Conservation (phyloP, 2,329 filamentous ascomycete species). For the Diaporthe caulivora region DNA sequence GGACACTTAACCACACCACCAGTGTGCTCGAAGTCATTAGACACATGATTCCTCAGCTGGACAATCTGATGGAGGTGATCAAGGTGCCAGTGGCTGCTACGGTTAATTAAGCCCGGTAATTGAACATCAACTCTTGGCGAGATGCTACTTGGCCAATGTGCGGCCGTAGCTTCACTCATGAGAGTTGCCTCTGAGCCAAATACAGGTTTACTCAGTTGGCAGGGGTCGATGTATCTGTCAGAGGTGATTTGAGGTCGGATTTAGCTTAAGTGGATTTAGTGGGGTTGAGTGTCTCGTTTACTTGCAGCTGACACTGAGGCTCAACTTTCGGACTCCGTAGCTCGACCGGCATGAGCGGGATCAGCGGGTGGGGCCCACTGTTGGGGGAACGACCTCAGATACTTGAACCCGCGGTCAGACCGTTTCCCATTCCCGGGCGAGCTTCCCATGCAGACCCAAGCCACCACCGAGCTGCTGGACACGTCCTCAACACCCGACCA, state of each 20-base stretch:
- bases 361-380: slow-evolving; percentile 31
- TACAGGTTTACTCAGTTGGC: neutral
- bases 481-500: neutral
- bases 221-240: neutral
- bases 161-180: neutral
- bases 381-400: slow-evolving; percentile 8
- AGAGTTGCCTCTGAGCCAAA: neutral
- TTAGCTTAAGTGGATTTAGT: slow-evolving; percentile 32
- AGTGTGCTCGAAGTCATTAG: neutral
- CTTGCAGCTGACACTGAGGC: slow-evolving; percentile 30
- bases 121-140: neutral
- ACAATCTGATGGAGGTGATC: neutral
- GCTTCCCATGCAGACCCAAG: slow-evolving; percentile 3
- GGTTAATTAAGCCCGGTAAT: neutral
- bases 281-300: slow-evolving; percentile 22
- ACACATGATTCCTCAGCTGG: neutral
- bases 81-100: neutral
- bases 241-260: slow-evolving; percentile 32
- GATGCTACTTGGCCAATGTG: neutral
- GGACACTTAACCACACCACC: neutral
- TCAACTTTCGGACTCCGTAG: slow-evolving; percentile 38
- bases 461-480: slow-evolving; percentile 32
- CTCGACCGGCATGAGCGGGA: slow-evolving; percentile 20
- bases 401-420: slow-evolving; percentile 2
- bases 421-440: neutral